Evolutionary conservation across 2,329 filamentous ascomycete species (phyloP).

Genomic region (Pleoardoris graminearum): DNA sequence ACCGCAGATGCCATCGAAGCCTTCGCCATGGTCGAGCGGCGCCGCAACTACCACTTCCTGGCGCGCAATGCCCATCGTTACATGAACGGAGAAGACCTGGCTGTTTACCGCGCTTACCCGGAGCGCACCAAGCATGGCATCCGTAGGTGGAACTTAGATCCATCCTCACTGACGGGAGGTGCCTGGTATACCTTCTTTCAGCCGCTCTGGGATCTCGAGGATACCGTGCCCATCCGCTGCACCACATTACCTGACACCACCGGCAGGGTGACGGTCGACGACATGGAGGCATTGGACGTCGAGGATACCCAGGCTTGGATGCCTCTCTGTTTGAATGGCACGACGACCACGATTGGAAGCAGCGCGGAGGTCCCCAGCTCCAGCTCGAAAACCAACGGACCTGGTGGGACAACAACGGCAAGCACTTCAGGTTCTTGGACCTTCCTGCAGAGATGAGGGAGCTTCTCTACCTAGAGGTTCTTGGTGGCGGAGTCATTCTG

Average conservation of each 20-base stretch:
- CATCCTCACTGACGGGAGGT: not conserved
- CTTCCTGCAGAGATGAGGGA: conserved; percentile 20
- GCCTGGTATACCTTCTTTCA: conserved; percentile 9
- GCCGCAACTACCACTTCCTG: conserved; percentile 19
- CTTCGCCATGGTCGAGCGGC: conserved; percentile 19
- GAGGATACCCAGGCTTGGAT: conserved; percentile 3
- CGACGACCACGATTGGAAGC: conserved; percentile 10
- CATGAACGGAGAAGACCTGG: conserved; percentile 11
- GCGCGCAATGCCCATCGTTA: conserved; percentile 14
- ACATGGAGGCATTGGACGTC: conserved; percentile 2
- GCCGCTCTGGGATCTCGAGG: not conserved
- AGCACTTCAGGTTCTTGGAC: conserved; percentile 14
- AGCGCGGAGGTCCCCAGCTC: not conserved
- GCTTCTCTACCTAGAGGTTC: conserved; percentile 14
- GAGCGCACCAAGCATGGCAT: not conserved
- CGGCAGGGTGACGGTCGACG: not conserved
- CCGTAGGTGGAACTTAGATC: not conserved
- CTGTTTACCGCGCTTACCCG: conserved; percentile 4
- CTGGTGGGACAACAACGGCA: conserved; percentile 21
- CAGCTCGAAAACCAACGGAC: conserved; percentile 18
- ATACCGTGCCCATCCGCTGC: conserved; percentile 2
- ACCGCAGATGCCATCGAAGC: conserved; percentile 11
- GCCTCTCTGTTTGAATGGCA: conserved; percentile 13
- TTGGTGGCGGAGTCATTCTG: conserved; percentile 15
- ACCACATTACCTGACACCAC: not conserved